phyloP scores from a whole-genome alignment of 2,329 filamentous ascomycete genomes.

The Alternaria brassicicola region DNA sequence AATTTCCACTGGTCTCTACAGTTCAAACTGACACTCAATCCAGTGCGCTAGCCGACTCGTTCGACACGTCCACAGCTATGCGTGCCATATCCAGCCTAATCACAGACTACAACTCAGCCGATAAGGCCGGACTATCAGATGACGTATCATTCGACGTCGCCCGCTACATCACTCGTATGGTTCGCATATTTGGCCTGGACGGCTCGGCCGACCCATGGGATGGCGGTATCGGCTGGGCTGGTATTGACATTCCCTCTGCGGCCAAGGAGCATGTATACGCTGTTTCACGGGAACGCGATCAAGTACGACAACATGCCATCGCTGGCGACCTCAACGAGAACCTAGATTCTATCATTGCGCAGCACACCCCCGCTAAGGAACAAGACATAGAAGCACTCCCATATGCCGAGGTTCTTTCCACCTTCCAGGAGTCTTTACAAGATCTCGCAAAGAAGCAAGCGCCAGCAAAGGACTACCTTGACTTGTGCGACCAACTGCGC shows the following conservation, averaged over 20 bases:
- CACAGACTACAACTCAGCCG: slow-evolving; percentile 71
- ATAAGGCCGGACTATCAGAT: slow-evolving; percentile 50
- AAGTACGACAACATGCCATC: slow-evolving; percentile 62
- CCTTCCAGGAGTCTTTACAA: slow-evolving; percentile 67
- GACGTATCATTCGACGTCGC: slow-evolving; percentile 63
- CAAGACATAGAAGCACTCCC: slow-evolving; percentile 45
- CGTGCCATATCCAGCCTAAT: slow-evolving; percentile 77
- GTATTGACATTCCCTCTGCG: slow-evolving; percentile 65
- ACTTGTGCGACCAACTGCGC: slow-evolving; percentile 73
- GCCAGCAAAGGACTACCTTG: slow-evolving; percentile 73
- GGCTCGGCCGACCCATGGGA: slow-evolving; percentile 56
- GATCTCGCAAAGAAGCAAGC: slow-evolving; percentile 56
- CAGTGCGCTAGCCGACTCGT: slow-evolving; percentile 76
- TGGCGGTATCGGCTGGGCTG: slow-evolving; percentile 66
- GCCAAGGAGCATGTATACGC: slow-evolving; percentile 68
- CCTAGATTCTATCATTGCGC: slow-evolving; percentile 49
- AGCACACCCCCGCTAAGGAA: slow-evolving; percentile 35
- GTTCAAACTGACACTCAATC: neutral
- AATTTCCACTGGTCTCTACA: neutral
- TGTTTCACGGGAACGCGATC: slow-evolving; percentile 62
- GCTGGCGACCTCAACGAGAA: slow-evolving; percentile 46
- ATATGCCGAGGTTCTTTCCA: slow-evolving; percentile 57
- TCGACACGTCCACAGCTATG: slow-evolving; percentile 84
- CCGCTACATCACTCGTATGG: slow-evolving; percentile 80
- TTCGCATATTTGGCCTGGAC: slow-evolving; percentile 84